These are phyloP conservation scores for Melanogaster broomeanus DNA, from an alignment of 768 basidiomycete genomes.

Conservation along the genomic window DNA sequence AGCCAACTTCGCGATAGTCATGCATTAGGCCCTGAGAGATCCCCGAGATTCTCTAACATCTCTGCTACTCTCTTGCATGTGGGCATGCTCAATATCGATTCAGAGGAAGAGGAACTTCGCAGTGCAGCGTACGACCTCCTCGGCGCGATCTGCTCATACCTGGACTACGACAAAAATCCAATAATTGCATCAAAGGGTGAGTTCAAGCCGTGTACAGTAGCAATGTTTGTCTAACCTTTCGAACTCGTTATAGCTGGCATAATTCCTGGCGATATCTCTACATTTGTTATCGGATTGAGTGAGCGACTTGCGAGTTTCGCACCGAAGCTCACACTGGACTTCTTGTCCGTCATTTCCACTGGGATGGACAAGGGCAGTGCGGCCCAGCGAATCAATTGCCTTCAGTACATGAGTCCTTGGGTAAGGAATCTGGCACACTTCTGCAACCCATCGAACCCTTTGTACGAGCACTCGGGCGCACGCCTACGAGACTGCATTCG, in stretches of 20 bases:
- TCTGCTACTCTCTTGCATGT: conserved; percentile 86
- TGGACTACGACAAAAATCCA: conserved; percentile 75
- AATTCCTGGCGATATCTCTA: conserved; percentile 63
- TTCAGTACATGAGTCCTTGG: conserved; percentile 89
- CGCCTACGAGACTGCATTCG: conserved; percentile 81
- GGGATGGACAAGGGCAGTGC: conserved; percentile 52
- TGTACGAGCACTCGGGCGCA: conserved; percentile 73
- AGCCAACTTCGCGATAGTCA: conserved; percentile 61
- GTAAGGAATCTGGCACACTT: conserved; percentile 77
- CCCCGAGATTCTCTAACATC: conserved; percentile 80
- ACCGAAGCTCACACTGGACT: conserved; percentile 87
- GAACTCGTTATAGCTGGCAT: conserved; percentile 56
- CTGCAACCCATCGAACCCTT: conserved; percentile 63
- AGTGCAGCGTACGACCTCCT: conserved; percentile 79
- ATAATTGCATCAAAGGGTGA: conserved; percentile 71
- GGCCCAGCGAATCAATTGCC: conserved; percentile 65
- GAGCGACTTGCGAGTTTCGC: conserved; percentile 69
- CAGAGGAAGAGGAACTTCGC: conserved; percentile 75
- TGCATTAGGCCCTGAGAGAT: conserved; percentile 56
- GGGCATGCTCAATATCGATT: conserved; percentile 76
- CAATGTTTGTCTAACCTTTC: conserved; percentile 1
- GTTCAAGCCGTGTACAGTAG: conserved; percentile 9
- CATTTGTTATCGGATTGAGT: conserved; percentile 67
- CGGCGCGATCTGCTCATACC: conserved; percentile 70
- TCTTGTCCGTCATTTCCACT: conserved; percentile 80